Percentiles rank a stretch among this genome's conserved stretches.
Conservation (phyloP, 441 rosid species). For the Pelargonium exstipulatum region DNA sequence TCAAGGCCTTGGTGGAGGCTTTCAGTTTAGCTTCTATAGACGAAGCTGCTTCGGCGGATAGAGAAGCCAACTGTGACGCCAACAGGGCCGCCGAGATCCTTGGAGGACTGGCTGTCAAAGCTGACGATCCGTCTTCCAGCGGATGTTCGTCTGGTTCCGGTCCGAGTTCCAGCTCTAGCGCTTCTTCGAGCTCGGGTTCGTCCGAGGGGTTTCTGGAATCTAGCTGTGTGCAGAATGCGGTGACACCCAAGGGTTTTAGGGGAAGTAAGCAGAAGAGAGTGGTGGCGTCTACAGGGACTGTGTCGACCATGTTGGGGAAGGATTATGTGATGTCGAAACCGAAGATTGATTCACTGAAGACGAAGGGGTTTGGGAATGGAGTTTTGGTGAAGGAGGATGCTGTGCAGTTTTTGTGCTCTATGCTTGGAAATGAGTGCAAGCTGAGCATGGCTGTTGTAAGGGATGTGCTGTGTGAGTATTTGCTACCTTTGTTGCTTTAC, state of each 20-base stretch:
- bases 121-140: slow-evolving; percentile 44
- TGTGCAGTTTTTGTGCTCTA: slow-evolving; percentile 64
- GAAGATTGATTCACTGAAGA: slow-evolving; percentile 24
- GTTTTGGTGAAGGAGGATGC: slow-evolving; percentile 41
- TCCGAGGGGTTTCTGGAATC: slow-evolving; percentile 35
- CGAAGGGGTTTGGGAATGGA: slow-evolving; percentile 21
- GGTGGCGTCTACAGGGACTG: slow-evolving; percentile 73
- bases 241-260: slow-evolving; percentile 24
- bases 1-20: slow-evolving; percentile 42
- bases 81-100: slow-evolving; percentile 44
- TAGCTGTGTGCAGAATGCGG: slow-evolving; percentile 24
- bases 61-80: slow-evolving; percentile 41
- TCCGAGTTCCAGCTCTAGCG: slow-evolving; percentile 32
- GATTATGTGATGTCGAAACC: slow-evolving; percentile 53
- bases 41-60: slow-evolving; percentile 41
- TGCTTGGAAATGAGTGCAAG: slow-evolving; percentile 72
- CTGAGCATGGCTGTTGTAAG: slow-evolving; percentile 69
- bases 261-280: slow-evolving; percentile 48
- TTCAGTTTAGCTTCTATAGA: slow-evolving; percentile 45
- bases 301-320: slow-evolving; percentile 67
- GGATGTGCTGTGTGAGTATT: slow-evolving; percentile 72
- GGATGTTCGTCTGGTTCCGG: slow-evolving; percentile 33
- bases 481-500: not conserved
- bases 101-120: slow-evolving; percentile 25
- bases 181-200: slow-evolving; percentile 30